Percentiles rank a stretch among this genome's conserved stretches.
These are phyloP conservation scores for Hyaloscypha bicolor DNA, from an alignment of 495 filamentous ascomycete species.

Conservation along the genomic window DNA sequence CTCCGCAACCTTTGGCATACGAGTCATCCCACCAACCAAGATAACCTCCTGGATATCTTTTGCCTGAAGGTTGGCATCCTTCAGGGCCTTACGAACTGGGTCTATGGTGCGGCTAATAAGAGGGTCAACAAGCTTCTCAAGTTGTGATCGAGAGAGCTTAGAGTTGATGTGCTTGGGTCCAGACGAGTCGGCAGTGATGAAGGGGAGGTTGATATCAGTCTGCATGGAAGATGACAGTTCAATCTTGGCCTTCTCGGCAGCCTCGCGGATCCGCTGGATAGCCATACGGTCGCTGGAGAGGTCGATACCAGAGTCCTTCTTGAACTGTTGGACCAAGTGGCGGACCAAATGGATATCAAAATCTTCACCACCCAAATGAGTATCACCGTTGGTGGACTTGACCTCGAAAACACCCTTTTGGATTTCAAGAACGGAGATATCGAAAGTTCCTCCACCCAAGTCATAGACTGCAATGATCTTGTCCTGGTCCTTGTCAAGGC, in stretches of 20 bases:
- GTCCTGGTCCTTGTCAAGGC: conserved; percentile 91
- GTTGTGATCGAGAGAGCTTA: conserved; percentile 90
- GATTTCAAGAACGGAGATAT: conserved; percentile 97
- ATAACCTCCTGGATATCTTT: conserved; percentile 99
- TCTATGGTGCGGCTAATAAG: conserved; percentile 85
- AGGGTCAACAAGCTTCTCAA: conserved; percentile 91
- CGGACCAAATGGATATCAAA: conserved; percentile 97
- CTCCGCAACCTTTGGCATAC: conserved; percentile 99
- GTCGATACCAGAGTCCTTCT: conserved; percentile 92
- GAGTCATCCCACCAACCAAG: conserved; percentile 98
- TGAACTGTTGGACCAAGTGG: conserved; percentile 93
- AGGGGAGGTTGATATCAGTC: conserved; percentile 98
- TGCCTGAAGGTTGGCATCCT: conserved; percentile 92
- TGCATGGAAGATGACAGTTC: conserved; percentile 95
- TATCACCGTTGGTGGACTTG: conserved; percentile 98
- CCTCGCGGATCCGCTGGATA: conserved; percentile 98
- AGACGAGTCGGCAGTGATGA: conserved; percentile 94
- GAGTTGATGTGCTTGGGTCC: conserved; percentile 97
- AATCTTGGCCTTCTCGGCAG: conserved; percentile 99
- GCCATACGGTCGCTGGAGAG: conserved; percentile 95
- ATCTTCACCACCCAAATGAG: conserved; percentile 96
- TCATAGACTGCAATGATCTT: conserved; percentile 94
- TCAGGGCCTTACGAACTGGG: conserved; percentile 94
- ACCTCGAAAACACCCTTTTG: conserved; percentile 98
- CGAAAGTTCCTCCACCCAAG: conserved; percentile 97